Evolutionary conservation across 2,329 filamentous ascomycete species (phyloP).

Genomic region (Fusarium mangiferae): DNA sequence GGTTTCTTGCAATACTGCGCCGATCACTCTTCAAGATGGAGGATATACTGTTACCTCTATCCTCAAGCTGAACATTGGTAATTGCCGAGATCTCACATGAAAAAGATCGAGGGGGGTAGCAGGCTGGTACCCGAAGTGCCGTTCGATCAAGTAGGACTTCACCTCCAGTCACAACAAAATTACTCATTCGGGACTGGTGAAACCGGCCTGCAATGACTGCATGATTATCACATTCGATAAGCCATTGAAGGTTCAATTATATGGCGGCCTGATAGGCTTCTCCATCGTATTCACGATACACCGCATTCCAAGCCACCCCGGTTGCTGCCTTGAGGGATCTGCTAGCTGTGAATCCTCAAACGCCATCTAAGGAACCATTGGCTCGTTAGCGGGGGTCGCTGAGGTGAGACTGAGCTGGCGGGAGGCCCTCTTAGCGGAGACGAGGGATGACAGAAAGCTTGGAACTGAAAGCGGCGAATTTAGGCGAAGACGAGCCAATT

Average conservation of each 20-base stretch:
- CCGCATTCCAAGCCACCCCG: background rate
- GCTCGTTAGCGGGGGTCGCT: background rate
- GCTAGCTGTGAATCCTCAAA: background rate
- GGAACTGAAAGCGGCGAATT: background rate
- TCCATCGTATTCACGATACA: background rate
- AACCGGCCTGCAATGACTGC: background rate
- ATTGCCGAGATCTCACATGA: background rate
- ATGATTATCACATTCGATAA: background rate
- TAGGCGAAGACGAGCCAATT: rapidly evolving
- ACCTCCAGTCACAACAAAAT: background rate
- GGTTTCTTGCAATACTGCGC: no score
- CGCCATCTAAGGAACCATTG: background rate
- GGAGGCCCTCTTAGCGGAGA: background rate
- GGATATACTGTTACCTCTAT: no score
- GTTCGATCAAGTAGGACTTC: background rate
- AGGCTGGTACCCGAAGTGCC: background rate
- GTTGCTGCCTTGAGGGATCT: slow-evolving; percentile 12
- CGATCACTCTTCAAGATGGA: background rate
- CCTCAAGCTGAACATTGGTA: background rate
- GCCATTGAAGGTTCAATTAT: background rate
- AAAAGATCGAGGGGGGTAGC: background rate
- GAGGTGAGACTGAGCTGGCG: slow-evolving; percentile 30
- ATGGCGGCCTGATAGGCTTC: background rate
- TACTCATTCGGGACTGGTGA: background rate
- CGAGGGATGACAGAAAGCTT: background rate